phyloP scores from a whole-genome alignment of 176 grass and related monocot species.

The Microstegium vimineum region DNA sequence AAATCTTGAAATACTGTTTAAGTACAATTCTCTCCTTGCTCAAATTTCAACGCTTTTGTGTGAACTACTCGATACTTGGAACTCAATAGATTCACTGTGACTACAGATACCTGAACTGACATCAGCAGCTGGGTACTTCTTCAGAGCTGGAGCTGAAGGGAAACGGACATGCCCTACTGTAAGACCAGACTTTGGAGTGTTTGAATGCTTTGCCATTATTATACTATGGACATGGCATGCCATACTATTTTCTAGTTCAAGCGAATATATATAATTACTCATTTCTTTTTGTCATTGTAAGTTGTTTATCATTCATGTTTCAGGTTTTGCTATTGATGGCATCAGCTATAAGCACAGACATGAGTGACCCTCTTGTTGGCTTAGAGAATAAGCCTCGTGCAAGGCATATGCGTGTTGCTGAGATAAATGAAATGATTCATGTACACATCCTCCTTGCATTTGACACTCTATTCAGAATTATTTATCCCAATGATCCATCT shows the following conservation, averaged over 20 bases:
- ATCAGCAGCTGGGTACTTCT: conserved; percentile 65
- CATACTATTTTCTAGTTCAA: neutral
- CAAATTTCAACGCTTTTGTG: neutral
- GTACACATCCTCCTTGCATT: conserved; percentile 28
- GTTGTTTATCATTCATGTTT: neutral
- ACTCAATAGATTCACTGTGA: neutral
- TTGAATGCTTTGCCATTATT: neutral
- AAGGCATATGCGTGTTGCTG: conserved; percentile 41
- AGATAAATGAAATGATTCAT: conserved; percentile 80
- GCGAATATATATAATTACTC: neutral
- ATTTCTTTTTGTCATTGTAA: neutral
- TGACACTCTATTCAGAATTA: neutral
- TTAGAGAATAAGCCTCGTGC: conserved; percentile 24
- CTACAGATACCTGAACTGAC: conserved; percentile 55
- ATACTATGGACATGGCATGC: neutral
- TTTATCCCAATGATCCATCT: neutral
- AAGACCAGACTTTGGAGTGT: neutral
- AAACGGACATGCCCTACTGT: too few species aligned
- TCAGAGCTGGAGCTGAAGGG: conserved; percentile 52
- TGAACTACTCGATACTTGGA: neutral
- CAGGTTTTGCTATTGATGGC: conserved; percentile 66
- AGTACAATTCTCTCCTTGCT: neutral
- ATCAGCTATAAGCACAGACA: conserved; percentile 39
- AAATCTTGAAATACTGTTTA: neutral
- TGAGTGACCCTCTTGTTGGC: neutral